Evolutionary conservation across 345 rosid species (phyloP), one percentile per base, ranked within the genome.

Genomic region (Ceriops decandra): DNA sequence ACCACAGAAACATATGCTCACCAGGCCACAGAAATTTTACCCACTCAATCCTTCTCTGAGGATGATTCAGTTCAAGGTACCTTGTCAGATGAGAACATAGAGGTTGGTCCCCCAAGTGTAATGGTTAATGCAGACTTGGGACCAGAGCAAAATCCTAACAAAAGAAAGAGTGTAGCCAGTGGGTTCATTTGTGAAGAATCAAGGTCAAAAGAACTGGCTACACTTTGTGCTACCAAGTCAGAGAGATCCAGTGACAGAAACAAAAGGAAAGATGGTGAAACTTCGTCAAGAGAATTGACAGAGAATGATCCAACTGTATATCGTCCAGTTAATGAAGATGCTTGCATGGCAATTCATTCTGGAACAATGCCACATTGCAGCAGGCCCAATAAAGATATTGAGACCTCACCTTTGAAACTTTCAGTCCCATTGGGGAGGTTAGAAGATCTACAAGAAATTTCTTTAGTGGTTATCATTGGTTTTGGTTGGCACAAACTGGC

Each of bases 351-450:
- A 57, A 68, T 61, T 32, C 66, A 67, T 67, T 64, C 81, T 58
- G 67, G 60, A 64, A 68, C 63, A 63, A 47, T 49, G 51, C 52
- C 74, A 68, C 65, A 70, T 53, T 71, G 64, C 24, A n/a, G 51
- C 72, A 32, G 61, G 63, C 51, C 60, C 52, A 70, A 47, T 66
- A 70, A 70, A 67, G 79, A 81, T 60, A 21, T 57, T 38, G 71
- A 54, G 61, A 76, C 62, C 57, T 66, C 74, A 32, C 57, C 77
- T 67, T 64, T 62, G 52, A 79, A 71, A 71, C 68, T 68, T 69
- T 62, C 73, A 62, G 79, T 61, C 51, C 77, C 81, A 19, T 61
- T 66, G 6, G 70, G 71, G 63, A 83, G 89, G 96, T 86, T 60
- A 82, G 84, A 63, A 17, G 42, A 61, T 59, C 28, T 31, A 30